Evolutionary conservation across 2,329 filamentous ascomycete species (phyloP).

Genomic region (Phialophora tarda): DNA sequence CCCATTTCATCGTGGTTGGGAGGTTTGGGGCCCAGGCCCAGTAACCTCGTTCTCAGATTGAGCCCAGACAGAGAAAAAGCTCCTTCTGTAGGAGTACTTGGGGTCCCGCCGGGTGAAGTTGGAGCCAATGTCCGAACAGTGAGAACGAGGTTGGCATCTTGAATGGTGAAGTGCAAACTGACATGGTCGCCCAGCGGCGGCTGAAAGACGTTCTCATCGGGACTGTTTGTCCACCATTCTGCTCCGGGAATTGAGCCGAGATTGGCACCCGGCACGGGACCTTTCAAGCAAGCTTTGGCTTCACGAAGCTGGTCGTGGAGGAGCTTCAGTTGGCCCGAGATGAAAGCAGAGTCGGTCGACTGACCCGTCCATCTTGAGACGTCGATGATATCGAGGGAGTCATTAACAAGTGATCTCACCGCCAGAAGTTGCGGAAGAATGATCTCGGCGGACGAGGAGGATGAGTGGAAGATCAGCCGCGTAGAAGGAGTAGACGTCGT

Average conservation of each 20-base stretch:
- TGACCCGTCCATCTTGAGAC: constrained; percentile 76
- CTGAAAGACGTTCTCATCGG: constrained; percentile 67
- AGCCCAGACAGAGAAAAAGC: constrained; percentile 67
- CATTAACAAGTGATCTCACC: constrained; percentile 77
- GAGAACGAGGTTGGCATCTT: constrained; percentile 72
- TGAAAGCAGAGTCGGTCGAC: constrained; percentile 62
- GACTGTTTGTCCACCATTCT: constrained; percentile 63
- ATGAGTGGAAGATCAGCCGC: constrained; percentile 58
- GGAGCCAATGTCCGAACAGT: constrained; percentile 73
- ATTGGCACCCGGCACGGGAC: constrained; percentile 41
- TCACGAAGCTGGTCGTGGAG: constrained; percentile 65
- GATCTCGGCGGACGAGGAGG: constrained; percentile 63
- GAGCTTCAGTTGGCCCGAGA: constrained; percentile 63
- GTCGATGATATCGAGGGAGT: constrained; percentile 81
- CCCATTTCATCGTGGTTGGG: constrained; percentile 82
- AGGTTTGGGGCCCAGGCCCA: constrained; percentile 51
- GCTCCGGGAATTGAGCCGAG: constrained; percentile 45
- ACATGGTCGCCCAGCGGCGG: constrained; percentile 69
- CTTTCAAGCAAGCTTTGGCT: constrained; percentile 64
- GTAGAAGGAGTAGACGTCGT: constrained; percentile 53
- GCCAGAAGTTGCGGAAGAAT: constrained; percentile 72
- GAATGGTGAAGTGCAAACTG: constrained; percentile 73
- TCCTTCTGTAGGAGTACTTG: constrained; percentile 67
- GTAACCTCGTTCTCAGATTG: constrained; percentile 63
- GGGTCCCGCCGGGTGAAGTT: constrained; percentile 61